Percentiles rank a stretch among this genome's conserved stretches.
These are phyloP conservation scores for Linum usitatissimum DNA, from an alignment of 345 rosid species.

Conservation along the genomic window DNA sequence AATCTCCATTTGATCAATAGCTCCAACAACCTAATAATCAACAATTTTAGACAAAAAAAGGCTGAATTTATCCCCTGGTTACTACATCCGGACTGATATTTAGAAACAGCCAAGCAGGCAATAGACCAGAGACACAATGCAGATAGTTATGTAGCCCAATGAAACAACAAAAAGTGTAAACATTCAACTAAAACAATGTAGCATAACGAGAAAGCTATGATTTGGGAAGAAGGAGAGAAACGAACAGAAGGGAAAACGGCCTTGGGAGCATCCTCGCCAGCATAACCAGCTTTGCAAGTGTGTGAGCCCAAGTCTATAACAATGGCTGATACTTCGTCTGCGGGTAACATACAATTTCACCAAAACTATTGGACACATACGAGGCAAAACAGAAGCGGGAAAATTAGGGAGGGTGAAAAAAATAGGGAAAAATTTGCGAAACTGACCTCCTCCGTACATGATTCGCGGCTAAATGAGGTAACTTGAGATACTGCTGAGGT, in stretches of 20 bases:
- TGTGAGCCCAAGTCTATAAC: conserved; percentile 97
- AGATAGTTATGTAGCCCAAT: too few relatives aligned
- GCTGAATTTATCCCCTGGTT: background rate
- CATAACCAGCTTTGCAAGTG: conserved; percentile 99
- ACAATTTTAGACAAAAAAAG: background rate
- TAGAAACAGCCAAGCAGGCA: too few relatives aligned
- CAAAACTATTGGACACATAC: background rate
- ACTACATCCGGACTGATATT: background rate
- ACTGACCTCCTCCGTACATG: conserved; percentile 98
- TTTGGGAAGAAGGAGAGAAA: background rate
- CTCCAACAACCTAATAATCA: conserved; percentile 66
- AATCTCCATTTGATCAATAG: conserved; percentile 82
- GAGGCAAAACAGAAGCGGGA: background rate
- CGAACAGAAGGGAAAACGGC: conserved; percentile 97
- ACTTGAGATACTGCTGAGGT: background rate
- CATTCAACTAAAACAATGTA: background rate
- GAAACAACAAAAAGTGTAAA: background rate
- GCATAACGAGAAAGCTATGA: background rate
- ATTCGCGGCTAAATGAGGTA: conserved; percentile 12
- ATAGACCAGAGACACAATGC: too few relatives aligned
- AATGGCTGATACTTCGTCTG: conserved; percentile 98
- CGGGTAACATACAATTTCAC: conserved; percentile 5
- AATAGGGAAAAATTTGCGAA: background rate
- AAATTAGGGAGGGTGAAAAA: background rate
- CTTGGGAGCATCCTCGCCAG: conserved; percentile 99